Base-by-base conservation (phyloP, 257 asterid genomes). In the Rhazya stricta region DNA sequence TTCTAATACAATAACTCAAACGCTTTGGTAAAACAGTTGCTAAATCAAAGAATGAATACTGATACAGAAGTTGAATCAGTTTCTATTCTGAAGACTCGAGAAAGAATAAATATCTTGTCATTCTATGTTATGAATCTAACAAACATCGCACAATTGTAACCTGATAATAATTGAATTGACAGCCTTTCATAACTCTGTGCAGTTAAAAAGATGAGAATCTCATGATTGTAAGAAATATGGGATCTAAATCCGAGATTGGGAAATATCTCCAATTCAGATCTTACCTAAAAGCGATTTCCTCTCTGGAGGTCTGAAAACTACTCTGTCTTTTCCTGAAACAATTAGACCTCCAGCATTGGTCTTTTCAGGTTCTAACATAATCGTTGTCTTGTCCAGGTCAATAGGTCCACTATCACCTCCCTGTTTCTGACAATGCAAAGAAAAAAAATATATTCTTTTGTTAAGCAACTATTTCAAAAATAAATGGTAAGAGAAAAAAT, bases 281-380 rank as follows among this genome's bases (percentile, higher is more conserved):
- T 68, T 85, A 91, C 98, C 98, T 81, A 91, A 72, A 72, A 80
- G 81, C 2, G 97, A 94, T 86, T 89, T 94, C 74, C 87, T 81
- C 82, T 90, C 96, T 0, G 87, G 71, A 60, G 87, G 86, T 79
- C 87, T 81, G 78, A 88, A 94, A 53, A 89, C 81, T 11, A 94
- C 85, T 81, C 89, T 81, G 67, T 90, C 96, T 85, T 85, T 89
- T 58, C 88, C 96, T 6, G 90, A 88, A 65, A 86, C 76, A 58
- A 79, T 75, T 79, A 94, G 77, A 69, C 98, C 97, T 13, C 97
- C 97, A 41, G 67, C 57, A 57, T 76, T 67, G 9, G 88, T 68
- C 67, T 82, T 82, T 63, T 91, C 98, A 1, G 97, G 93, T 54
- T 85, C 91, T 67, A 94, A 80, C 10, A 89, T 89, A 32, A 76